Conservation (phyloP, 768 basidiomycete species). For the Trametes punicea region DNA sequence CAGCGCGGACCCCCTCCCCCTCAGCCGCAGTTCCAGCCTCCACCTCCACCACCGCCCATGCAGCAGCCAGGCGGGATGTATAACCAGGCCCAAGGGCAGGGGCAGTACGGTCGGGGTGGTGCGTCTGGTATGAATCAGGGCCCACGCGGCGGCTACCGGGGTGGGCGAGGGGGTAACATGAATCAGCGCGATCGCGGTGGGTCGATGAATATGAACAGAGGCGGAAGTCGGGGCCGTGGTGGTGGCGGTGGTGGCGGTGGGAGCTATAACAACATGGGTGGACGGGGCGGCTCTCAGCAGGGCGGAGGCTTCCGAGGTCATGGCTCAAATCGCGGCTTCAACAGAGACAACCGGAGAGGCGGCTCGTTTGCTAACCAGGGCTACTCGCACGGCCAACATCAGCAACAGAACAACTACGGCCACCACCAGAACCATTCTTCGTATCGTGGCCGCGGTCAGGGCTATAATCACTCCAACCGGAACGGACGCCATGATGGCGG, state of each 20-base stretch:
- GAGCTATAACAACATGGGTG: slow-evolving; percentile 35
- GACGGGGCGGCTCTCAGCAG: slow-evolving; percentile 44
- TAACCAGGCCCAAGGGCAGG: slow-evolving; percentile 19
- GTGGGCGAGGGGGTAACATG: slow-evolving; percentile 39
- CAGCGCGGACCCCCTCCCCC: slow-evolving; percentile 52
- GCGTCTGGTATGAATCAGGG: slow-evolving; percentile 41
- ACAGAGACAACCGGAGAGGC: slow-evolving; percentile 62
- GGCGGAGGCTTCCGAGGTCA: slow-evolving; percentile 53
- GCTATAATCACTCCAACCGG: slow-evolving; percentile 40
- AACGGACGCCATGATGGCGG: slow-evolving; percentile 38
- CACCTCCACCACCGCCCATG: slow-evolving; percentile 49
- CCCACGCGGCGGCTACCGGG: slow-evolving; percentile 42
- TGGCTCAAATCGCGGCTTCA: slow-evolving; percentile 62
- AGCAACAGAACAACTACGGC: slow-evolving; percentile 34
- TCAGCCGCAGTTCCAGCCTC: slow-evolving; percentile 65
- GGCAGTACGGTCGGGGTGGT: slow-evolving; percentile 39
- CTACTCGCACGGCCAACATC: slow-evolving; percentile 32
- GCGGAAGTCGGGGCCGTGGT: slow-evolving; percentile 34
- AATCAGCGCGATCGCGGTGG: slow-evolving; percentile 44
- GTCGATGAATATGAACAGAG: slow-evolving; percentile 32
- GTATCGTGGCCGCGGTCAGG: slow-evolving; percentile 63
- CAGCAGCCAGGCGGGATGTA: slow-evolving; percentile 35
- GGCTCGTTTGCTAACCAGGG: slow-evolving; percentile 53
- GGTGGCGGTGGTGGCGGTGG: slow-evolving; percentile 41
- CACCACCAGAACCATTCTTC: slow-evolving; percentile 33